phyloP scores from a whole-genome alignment of 257 asterid species.

The Gentiana straminea region DNA sequence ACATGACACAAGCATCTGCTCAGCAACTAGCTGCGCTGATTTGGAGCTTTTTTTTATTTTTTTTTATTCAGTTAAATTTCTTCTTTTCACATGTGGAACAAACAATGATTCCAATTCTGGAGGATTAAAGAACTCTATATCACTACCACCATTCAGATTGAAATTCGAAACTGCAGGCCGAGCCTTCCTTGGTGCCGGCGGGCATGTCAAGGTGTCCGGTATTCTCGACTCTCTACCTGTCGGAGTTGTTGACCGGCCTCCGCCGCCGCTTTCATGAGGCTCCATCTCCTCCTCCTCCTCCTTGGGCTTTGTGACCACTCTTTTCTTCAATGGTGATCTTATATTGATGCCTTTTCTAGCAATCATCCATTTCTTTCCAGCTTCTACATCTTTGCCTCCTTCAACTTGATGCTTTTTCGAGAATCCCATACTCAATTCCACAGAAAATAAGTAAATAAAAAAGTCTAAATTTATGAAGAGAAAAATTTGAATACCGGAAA shows the following conservation, averaged over 20 bases:
- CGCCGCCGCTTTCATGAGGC: slow-evolving; percentile 11
- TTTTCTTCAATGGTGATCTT: slow-evolving; percentile 44
- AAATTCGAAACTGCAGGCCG: slow-evolving; percentile 37
- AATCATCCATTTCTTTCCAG: slow-evolving; percentile 48
- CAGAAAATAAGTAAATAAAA: neutral
- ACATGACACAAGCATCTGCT: too few relatives aligned
- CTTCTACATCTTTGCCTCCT: slow-evolving; percentile 33
- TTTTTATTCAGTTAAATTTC: too few relatives aligned
- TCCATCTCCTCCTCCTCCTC: slow-evolving; percentile 28
- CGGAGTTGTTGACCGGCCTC: slow-evolving; percentile 51
- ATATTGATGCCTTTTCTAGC: slow-evolving; percentile 37
- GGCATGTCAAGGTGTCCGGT: slow-evolving; percentile 58
- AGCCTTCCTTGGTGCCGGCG: slow-evolving; percentile 81
- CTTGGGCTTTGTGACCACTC: slow-evolving; percentile 33
- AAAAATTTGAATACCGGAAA: slow-evolving; percentile 9
- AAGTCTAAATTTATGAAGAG: neutral
- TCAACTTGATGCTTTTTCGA: slow-evolving; percentile 49
- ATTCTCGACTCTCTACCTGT: slow-evolving; percentile 58
- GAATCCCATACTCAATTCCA: slow-evolving; percentile 34
- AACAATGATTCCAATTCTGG: slow-evolving; percentile 80
- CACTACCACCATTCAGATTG: slow-evolving; percentile 41
- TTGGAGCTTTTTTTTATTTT: too few relatives aligned
- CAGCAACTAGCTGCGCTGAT: too few relatives aligned
- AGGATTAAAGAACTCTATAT: slow-evolving; percentile 53
- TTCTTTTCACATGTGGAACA: slow-evolving; percentile 18